phyloP scores from a whole-genome alignment of 805 yeast genomes.

The Saccharomyces jurei region DNA sequence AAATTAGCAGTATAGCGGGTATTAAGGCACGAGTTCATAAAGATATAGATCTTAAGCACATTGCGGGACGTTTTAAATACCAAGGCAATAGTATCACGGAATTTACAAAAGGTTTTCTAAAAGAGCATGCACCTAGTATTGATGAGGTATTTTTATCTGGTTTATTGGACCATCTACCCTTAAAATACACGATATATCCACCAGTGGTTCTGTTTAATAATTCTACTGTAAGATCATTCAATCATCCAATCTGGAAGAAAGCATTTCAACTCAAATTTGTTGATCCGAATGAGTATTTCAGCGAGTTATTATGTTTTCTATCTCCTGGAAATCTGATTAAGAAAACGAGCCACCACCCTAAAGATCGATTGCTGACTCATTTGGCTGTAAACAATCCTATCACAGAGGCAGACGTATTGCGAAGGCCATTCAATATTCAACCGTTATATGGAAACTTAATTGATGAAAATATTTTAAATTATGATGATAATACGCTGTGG shows the following conservation, averaged over 20 bases:
- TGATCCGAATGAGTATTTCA: slow-evolving; percentile 9
- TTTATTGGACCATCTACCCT: slow-evolving; percentile 16
- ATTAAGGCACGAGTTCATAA: slow-evolving; percentile 6
- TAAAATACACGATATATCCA: slow-evolving; percentile 54
- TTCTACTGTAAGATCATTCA: slow-evolving; percentile 37
- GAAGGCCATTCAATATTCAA: slow-evolving; percentile 55
- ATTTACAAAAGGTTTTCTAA: slow-evolving; percentile 6
- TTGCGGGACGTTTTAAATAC: not conserved
- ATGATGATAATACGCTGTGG: slow-evolving; percentile 10
- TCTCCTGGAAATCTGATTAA: not conserved
- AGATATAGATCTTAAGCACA: not conserved
- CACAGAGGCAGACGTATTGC: slow-evolving; percentile 41
- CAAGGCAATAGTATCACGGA: slow-evolving; percentile 1
- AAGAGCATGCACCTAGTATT: not conserved
- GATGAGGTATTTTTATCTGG: slow-evolving; percentile 4
- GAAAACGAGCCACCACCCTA: slow-evolving; percentile 5
- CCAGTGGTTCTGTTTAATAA: slow-evolving; percentile 58
- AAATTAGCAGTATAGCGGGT: not conserved
- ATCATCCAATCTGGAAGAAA: slow-evolving; percentile 30
- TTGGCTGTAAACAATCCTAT: slow-evolving; percentile 70
- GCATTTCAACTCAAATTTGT: slow-evolving; percentile 12
- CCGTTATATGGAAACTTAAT: slow-evolving; percentile 60
- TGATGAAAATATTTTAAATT: slow-evolving; percentile 36
- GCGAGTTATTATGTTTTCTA: slow-evolving; percentile 13
- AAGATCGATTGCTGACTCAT: slow-evolving; percentile 38